Evolutionary conservation across 192 early-diverging fungal species (phyloP).

Genomic region (Bifiguratus adelaidae): DNA sequence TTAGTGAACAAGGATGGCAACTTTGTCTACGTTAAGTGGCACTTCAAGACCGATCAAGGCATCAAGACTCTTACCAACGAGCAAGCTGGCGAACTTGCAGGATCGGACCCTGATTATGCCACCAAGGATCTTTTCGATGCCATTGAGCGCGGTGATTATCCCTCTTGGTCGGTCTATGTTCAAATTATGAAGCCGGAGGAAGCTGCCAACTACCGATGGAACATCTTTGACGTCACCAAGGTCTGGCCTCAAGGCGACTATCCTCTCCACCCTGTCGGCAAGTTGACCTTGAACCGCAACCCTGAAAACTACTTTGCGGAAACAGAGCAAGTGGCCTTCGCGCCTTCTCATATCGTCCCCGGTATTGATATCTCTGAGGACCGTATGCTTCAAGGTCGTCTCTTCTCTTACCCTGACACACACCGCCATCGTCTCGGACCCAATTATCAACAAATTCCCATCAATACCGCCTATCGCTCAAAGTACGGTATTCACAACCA

Average conservation of each 20-base stretch:
- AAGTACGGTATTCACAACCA: constrained; percentile 36
- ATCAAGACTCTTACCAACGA: constrained; percentile 41
- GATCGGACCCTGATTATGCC: constrained; percentile 44
- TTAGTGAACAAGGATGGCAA: constrained; percentile 43
- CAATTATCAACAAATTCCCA: constrained; percentile 65
- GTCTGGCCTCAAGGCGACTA: constrained; percentile 48
- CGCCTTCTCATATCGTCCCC: constrained; percentile 54
- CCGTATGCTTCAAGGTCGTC: constrained; percentile 61
- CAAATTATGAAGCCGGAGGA: constrained; percentile 52
- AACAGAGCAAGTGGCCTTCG: constrained; percentile 63
- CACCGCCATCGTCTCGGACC: constrained; percentile 55
- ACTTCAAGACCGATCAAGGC: constrained; percentile 50
- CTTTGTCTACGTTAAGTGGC: constrained; percentile 48
- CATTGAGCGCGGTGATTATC: constrained; percentile 49
- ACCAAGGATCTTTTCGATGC: constrained; percentile 51
- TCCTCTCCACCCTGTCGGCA: constrained; percentile 29
- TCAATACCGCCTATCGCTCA: constrained; percentile 41
- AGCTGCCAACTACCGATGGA: constrained; percentile 48
- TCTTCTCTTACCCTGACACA: constrained; percentile 65
- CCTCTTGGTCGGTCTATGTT: constrained; percentile 52
- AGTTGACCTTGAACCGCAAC: constrained; percentile 57
- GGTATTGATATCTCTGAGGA: constrained; percentile 59
- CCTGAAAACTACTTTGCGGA: constrained; percentile 70
- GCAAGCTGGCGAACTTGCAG: constrained; percentile 35
- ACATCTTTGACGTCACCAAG: constrained; percentile 58